Percentiles rank a stretch among this genome's conserved stretches.
These are phyloP conservation scores for Posidonia oceanica DNA, from an alignment of 116 monocot species.

Conservation along the genomic window DNA sequence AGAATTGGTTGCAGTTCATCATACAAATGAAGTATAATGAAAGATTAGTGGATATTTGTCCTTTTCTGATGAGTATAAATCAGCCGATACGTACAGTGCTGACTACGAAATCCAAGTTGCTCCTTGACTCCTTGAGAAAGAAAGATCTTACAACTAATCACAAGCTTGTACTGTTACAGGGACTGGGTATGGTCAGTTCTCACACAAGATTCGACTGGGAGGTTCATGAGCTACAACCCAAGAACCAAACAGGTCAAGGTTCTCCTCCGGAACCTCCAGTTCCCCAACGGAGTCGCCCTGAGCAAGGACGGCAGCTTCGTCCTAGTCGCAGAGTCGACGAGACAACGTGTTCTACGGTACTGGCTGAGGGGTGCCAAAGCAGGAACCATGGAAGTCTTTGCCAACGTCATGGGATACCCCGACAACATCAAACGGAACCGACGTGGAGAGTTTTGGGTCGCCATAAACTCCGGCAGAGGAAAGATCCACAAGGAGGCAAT, in stretches of 20 bases:
- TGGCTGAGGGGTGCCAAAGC: conserved; percentile 22
- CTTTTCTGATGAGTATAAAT: too few relatives aligned
- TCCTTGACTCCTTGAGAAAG: too few relatives aligned
- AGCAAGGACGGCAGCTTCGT: conserved; percentile 36
- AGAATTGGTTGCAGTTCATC: too few relatives aligned
- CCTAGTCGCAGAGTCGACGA: conserved; percentile 46
- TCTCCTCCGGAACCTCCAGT: conserved; percentile 34
- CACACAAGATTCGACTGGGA: conserved; percentile 50
- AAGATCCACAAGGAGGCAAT: conserved; percentile 2
- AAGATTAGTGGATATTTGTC: too few relatives aligned
- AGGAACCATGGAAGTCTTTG: conserved; percentile 17
- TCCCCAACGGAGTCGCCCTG: conserved; percentile 59
- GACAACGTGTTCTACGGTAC: conserved; percentile 36
- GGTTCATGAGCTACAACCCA: conserved; percentile 61
- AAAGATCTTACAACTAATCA: too few relatives aligned
- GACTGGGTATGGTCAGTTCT: conserved; percentile 30
- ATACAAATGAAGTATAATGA: too few relatives aligned
- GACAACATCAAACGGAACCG: conserved; percentile 69
- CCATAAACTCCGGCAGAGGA: conserved; percentile 25
- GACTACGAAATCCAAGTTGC: too few relatives aligned
- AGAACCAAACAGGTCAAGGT: conserved; percentile 21
- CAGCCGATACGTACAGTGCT: too few relatives aligned
- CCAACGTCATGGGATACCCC: conserved; percentile 45
- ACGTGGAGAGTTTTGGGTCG: conserved; percentile 74
- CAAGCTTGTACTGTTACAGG: conserved; percentile 16